phyloP scores from a whole-genome alignment of 2,329 filamentous ascomycete species.

The Thielaviopsis ethacetica region DNA sequence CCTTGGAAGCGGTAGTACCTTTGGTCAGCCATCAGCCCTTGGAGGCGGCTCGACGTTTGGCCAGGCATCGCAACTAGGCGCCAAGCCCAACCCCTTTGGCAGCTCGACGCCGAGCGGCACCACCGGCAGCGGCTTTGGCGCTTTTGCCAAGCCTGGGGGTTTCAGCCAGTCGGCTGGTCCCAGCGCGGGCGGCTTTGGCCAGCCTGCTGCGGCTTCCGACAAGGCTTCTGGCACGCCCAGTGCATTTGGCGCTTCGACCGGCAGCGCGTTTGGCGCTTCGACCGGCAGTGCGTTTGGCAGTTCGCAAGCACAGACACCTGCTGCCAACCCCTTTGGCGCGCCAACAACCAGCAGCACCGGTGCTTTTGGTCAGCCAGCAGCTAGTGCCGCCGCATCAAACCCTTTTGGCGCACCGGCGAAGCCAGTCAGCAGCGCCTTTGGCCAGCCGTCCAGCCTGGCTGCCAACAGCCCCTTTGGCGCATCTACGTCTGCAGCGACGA shows the following conservation, averaged over 20 bases:
- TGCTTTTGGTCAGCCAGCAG: conserved; percentile 17
- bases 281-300: neutral
- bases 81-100: conserved; percentile 12
- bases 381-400: conserved; percentile 10
- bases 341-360: neutral
- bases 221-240: neutral
- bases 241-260: neutral
- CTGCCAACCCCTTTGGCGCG: neutral
- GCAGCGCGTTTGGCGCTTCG: neutral
- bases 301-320: too few species aligned
- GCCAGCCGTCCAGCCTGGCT: conserved; percentile 5
- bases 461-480: conserved; percentile 10
- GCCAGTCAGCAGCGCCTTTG: conserved; percentile 9
- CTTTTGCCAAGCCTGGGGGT: conserved; percentile 19
- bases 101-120: conserved; percentile 6
- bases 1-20: conserved; percentile 20
- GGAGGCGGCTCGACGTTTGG: conserved; percentile 18
- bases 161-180: conserved; percentile 13
- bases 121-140: conserved; percentile 12
- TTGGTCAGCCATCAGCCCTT: conserved; percentile 23
- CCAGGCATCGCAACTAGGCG: conserved; percentile 4
- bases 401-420: conserved; percentile 18
- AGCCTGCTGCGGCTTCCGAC: neutral
- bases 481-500: neutral
- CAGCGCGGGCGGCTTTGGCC: conserved; percentile 17